A percentile compares a stretch with the other conserved stretches of the same genome.
phyloP scores from a whole-genome alignment of 805 yeast species.

The Cyberlindnera lachancei region DNA sequence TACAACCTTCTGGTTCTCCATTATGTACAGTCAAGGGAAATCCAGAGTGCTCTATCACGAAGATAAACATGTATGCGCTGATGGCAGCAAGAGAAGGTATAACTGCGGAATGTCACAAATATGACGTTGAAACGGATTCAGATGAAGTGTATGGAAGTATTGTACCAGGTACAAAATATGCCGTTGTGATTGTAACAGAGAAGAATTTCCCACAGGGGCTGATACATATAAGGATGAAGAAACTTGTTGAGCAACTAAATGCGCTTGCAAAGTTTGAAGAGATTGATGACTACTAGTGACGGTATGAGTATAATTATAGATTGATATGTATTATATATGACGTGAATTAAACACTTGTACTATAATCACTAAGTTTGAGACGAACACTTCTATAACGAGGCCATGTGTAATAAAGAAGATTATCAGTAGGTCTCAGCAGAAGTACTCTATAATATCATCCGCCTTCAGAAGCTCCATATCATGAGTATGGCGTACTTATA shows the following conservation, averaged over 20 bases:
- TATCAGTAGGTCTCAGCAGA: no score
- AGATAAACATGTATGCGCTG: slow-evolving; percentile 17
- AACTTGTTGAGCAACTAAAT: slow-evolving; percentile 7
- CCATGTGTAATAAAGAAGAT: no score
- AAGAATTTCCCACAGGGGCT: slow-evolving; percentile 20
- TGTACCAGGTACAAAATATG: slow-evolving; percentile 14
- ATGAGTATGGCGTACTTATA: no score
- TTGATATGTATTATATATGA: no score
- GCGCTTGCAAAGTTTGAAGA: slow-evolving; percentile 18
- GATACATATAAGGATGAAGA: slow-evolving; percentile 13
- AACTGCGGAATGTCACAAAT: slow-evolving; percentile 2
- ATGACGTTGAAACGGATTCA: slow-evolving; percentile 6
- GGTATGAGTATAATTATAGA: neutral
- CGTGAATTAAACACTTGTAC: no score
- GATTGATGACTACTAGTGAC: slow-evolving; percentile 1
- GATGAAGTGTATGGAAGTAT: slow-evolving; percentile 4
- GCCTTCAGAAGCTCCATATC: no score
- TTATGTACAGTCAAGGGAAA: slow-evolving; percentile 9
- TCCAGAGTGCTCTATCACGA: slow-evolving; percentile 3
- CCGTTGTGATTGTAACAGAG: slow-evolving; percentile 16
- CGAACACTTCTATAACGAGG: no score
- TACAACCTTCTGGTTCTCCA: slow-evolving; percentile 12
- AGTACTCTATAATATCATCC: no score
- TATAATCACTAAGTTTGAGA: no score
- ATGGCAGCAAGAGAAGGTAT: slow-evolving; percentile 8